A percentile compares a stretch with the other conserved stretches of the same genome.
Conservation (phyloP, 306 rosid genomes). For the Phaseolus lunatus region DNA sequence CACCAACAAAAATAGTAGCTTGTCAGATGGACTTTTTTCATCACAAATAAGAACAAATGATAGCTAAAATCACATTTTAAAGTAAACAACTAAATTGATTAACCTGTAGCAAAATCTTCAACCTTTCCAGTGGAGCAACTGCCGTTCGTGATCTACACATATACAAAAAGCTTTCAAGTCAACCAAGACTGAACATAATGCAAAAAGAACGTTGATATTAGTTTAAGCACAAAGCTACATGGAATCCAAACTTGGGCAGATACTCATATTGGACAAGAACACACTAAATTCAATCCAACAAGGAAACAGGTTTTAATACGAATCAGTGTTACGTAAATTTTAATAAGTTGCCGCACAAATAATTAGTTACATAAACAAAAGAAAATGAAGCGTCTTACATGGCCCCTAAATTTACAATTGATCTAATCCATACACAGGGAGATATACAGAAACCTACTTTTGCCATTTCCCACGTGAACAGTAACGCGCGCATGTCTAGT, state of each 20-base stretch:
- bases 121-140: slow-evolving; percentile 90
- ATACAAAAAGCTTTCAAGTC: slow-evolving; percentile 1
- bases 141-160: slow-evolving; percentile 86
- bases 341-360: not conserved
- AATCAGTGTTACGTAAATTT: not conserved
- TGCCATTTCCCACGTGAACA: slow-evolving; percentile 2
- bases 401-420: not conserved
- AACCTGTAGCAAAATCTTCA: slow-evolving; percentile 94
- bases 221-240: not conserved
- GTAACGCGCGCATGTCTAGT: not conserved
- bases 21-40: not conserved
- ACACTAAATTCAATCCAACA: not conserved
- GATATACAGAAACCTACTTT: not conserved
- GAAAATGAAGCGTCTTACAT: not conserved
- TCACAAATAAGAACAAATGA: slow-evolving; percentile 12
- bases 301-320: slow-evolving; percentile 11
- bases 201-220: not conserved
- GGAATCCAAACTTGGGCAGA: not conserved
- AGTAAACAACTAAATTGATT: slow-evolving; percentile 30
- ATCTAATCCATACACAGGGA: not conserved
- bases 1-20: slow-evolving; percentile 16
- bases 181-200: slow-evolving; percentile 2
- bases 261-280: not conserved
- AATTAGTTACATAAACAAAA: not conserved
- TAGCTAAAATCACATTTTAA: not conserved